Evolutionary conservation across 129 eudicot genomes (phyloP), one percentile per base, ranked within the genome.

Genomic region (Centrapalus pauciflorus): DNA sequence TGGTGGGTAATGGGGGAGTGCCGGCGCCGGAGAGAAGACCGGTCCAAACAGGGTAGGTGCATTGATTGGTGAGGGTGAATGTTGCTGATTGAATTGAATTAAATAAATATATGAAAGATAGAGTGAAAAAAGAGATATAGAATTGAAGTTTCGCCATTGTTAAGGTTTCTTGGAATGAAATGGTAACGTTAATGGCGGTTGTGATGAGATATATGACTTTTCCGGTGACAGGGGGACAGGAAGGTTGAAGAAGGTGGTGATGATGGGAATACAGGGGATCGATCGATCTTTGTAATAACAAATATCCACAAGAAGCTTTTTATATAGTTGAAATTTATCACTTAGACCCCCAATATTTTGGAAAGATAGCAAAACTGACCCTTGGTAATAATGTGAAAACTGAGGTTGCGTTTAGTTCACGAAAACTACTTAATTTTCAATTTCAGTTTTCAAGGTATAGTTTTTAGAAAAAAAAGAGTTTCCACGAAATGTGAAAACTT

Each of bases 11-110:
- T 1, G 73, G 79, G 7, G 79, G 61, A 5, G 79, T 56, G 32
- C 79, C 79, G 24, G 79, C 79, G 25, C 79, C 79, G 41, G 79
- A 74, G 34, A 74, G 79, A 32, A 74, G 73, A 3, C 79, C 79
- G 38, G 79, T 13, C 67, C 73, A 74, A 3, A 74, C 73, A 2
- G 79, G 79, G 7, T 66, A 56, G 4, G 2, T 29, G 79, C 79
- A 74, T 24, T 74, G 79, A 14, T 74, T 74, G 23, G 73, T 74
- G 60, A 74, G 67, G 23, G 79, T 74, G 33, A 74, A 74, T 65
- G 79, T 74, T 34, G 79, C 43, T 25, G 79, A 66, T 6, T 55
- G 54, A 16, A 12, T 56, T 1, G 46, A 12, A 1, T 33, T 24
- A 3, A 74, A 57, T 34, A 35, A 56, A 4, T 50, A 65, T 45